A percentile compares a stretch with the other conserved stretches of the same genome.
phyloP scores from a whole-genome alignment of 352 stramenopile genomes.

The Phytophthora pluvialis region DNA sequence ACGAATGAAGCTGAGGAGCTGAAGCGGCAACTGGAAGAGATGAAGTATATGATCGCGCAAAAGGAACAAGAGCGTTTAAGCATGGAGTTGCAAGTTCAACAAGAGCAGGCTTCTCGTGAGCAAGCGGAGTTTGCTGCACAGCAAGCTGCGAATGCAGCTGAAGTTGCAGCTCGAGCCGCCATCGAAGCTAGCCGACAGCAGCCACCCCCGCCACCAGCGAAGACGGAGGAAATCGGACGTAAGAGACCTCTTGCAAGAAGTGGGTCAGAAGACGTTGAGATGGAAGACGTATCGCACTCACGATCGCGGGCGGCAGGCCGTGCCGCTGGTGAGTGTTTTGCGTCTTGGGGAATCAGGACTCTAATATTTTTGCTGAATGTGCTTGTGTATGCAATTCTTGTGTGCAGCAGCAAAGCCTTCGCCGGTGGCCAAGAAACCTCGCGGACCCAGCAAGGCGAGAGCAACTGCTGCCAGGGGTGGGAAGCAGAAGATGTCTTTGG shows the following conservation, averaged over 20 bases:
- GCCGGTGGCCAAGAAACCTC: conserved; percentile 58
- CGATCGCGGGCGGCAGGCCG: conserved; percentile 29
- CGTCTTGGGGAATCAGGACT: conserved; percentile 9
- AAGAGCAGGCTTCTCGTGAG: conserved; percentile 61
- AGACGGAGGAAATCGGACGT: conserved; percentile 42
- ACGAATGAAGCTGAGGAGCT: conserved; percentile 46
- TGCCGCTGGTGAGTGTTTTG: conserved; percentile 43
- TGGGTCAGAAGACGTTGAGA: conserved; percentile 57
- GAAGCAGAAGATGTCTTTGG: conserved; percentile 64
- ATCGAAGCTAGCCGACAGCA: conserved; percentile 66
- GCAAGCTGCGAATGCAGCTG: conserved; percentile 67
- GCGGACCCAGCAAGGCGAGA: conserved; percentile 48
- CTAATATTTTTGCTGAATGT: conserved; percentile 38
- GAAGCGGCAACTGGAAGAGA: conserved; percentile 52
- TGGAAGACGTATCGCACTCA: conserved; percentile 53
- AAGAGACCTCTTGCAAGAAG: conserved; percentile 49
- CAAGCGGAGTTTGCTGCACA: conserved; percentile 68
- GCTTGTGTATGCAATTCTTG: conserved; percentile 15
- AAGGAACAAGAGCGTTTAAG: conserved; percentile 58
- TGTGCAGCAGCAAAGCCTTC: conserved; percentile 43
- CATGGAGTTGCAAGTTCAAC: conserved; percentile 54
- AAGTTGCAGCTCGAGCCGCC: conserved; percentile 70
- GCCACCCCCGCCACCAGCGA: conserved; percentile 36
- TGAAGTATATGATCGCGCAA: conserved; percentile 51
- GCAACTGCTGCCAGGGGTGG: conserved; percentile 5